Evolutionary conservation across 2,329 filamentous ascomycete genomes (phyloP).

Genomic region (Aspergillus fumigatus): DNA sequence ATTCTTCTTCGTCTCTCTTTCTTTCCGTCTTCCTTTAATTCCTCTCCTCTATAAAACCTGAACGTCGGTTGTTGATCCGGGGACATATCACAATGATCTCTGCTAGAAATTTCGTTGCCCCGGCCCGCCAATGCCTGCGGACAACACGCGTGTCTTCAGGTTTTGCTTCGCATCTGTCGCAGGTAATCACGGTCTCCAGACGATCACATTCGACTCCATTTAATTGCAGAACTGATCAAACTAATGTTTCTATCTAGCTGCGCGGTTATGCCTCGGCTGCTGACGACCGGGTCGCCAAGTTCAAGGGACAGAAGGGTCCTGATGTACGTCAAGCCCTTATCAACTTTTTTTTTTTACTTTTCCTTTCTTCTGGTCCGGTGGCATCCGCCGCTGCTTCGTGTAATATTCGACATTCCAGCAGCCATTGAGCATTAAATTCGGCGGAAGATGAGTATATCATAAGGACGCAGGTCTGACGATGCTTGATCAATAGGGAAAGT

Average conservation of each 20-base stretch:
- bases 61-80: slow-evolving; percentile 12
- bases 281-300: slow-evolving; percentile 78
- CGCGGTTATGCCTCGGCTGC: slow-evolving; percentile 56
- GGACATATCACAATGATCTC: slow-evolving; percentile 66
- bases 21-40: slow-evolving; percentile 11
- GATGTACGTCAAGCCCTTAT: slow-evolving; percentile 59
- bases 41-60: not conserved
- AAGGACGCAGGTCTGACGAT: slow-evolving; percentile 12
- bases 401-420: not conserved
- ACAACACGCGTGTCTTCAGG: slow-evolving; percentile 49
- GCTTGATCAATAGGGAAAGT: slow-evolving; percentile 67
- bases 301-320: slow-evolving; percentile 82
- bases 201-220: slow-evolving; percentile 3
- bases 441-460: not conserved
- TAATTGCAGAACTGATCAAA: slow-evolving; percentile 11
- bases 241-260: slow-evolving; percentile 40
- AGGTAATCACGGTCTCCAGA: slow-evolving; percentile 47
- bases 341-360: slow-evolving; percentile 14
- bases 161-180: slow-evolving; percentile 48
- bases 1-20: slow-evolving; percentile 9
- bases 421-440: not conserved
- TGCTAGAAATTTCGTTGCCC: slow-evolving; percentile 70
- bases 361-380: slow-evolving; percentile 22
- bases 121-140: slow-evolving; percentile 75
- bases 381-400: slow-evolving; percentile 16